These are phyloP conservation scores for Epichloe gansuensis DNA, from an alignment of 2,329 filamentous ascomycete species.

Conservation along the genomic window DNA sequence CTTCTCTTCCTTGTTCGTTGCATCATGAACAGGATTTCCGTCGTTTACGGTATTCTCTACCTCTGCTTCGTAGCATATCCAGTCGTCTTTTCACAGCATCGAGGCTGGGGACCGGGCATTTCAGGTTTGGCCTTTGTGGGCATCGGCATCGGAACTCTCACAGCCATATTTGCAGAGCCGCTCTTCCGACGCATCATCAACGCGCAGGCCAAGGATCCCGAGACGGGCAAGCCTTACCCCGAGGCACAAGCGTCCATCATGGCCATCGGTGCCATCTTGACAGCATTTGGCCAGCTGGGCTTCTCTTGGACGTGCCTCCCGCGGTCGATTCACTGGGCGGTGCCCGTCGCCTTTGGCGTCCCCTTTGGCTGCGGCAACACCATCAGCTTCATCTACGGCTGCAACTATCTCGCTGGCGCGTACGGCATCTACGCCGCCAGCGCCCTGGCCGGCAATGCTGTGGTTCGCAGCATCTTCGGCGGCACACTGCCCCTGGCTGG, in stretches of 20 bases:
- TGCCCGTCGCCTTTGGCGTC: slow-evolving; percentile 64
- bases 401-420: slow-evolving; percentile 65
- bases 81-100: slow-evolving; percentile 60
- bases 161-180: slow-evolving; percentile 53
- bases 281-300: slow-evolving; percentile 67
- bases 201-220: slow-evolving; percentile 57
- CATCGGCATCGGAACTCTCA: slow-evolving; percentile 49
- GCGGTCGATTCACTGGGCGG: slow-evolving; percentile 64
- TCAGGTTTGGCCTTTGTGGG: slow-evolving; percentile 68
- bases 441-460: slow-evolving; percentile 67
- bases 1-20: background rate
- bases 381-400: slow-evolving; percentile 68
- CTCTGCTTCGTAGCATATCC: slow-evolving; percentile 87
- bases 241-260: slow-evolving; percentile 75
- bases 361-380: slow-evolving; percentile 69
- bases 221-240: slow-evolving; percentile 58
- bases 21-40: slow-evolving; percentile 45
- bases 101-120: slow-evolving; percentile 64
- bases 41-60: slow-evolving; percentile 79
- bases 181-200: slow-evolving; percentile 68
- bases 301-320: slow-evolving; percentile 85
- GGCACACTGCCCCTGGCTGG: slow-evolving; percentile 68
- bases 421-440: slow-evolving; percentile 76
- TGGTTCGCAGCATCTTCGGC: slow-evolving; percentile 60
- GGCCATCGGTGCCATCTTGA: slow-evolving; percentile 60